Evolutionary conservation across 225 moss, liverwort and hornwort genomes (phyloP), one percentile per base, ranked within the genome.

Genomic region (Neckera pumila): DNA sequence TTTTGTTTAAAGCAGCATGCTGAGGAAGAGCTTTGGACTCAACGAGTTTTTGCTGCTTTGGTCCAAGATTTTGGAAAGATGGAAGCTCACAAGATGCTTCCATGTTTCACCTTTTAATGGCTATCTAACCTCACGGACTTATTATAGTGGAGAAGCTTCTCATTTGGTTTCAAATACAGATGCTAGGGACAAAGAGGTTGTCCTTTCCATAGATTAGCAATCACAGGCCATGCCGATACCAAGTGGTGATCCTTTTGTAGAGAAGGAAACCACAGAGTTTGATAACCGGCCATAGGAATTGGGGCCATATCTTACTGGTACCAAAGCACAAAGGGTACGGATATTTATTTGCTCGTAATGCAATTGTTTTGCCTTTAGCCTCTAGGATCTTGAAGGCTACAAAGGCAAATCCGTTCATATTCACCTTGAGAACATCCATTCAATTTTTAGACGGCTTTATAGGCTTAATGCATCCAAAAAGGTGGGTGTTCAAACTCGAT

Each of bases 171-270:
- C n/a, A 66, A 66, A n/a, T n/a, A 19, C 1, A 66, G 1, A n/a
- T 11, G 11, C 10, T 66, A 0, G 11, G 5, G 11, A 8, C 36
- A n/a, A 66, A 18, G 3, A 6, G 3, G 9, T 11, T n/a, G 11
- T 2, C 11, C 10, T 12, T 17, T 66, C 11, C 6, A 3, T 18
- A 5, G 5, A 66, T 66, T 36, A n/a, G 6, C 11, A 66, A 36
- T 34, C 5, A 66, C 11, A 66, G 0, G 17, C 3, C 0, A 3
- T 66, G 20, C 0, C 5, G 6, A n/a, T 11, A n/a, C 6, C 3
- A 36, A 66, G 11, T 66, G 20, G 6, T 5, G 5, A 18, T 20
- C 11, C n/a, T 20, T 66, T 1, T 10, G 5, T 21, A 4, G 11
- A 69, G 0, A 38, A 38, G 7, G 21, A 23, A 1, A 40, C n/a